Evolutionary conservation across 352 stramenopile genomes (phyloP), one percentile per base, ranked within the genome.

Genomic region (Globisporangium paroecandrum): DNA sequence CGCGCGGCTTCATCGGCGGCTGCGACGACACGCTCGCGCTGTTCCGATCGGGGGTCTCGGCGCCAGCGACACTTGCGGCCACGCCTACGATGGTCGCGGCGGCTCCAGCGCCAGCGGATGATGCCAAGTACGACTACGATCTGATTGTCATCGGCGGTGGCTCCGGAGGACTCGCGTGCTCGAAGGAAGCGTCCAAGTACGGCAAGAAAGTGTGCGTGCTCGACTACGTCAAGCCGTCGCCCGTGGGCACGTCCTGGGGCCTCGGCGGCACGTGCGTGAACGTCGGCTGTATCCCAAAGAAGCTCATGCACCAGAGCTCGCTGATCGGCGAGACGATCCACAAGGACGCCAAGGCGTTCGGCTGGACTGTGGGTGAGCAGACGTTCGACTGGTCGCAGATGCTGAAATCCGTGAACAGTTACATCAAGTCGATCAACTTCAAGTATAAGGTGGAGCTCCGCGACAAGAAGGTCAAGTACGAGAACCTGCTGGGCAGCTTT

Each of bases 221-320:
- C 41, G 98, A 99, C 81, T 99, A 98, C 77, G 97, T 95, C 66
- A 93, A 95, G 71, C 85, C 85, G 43, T 98, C 88, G 53, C 92
- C 93, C 1, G 80, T 85, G 22, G 90, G 90, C 34, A 97, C 89
- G 32, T 88, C 76, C 36, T 98, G 93, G 94, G 93, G 94, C 18
- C 85, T 98, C 36, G 94, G 94, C 43, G 97, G 98, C 57, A 99
- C 98, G 32, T 99, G 98, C 69, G 97, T 99, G 64, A 99, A 99
- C 76, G 97, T 99, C 5, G 98, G 98, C 20, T 99, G 98, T 70
- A 99, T 99, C 72, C 97, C 98, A 29, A 99, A 99, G 82, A 99
- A 99, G 77, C 82, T 99, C 15, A 99, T 99, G 92, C 97, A 99
- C 73, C 91, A 98, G 72, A 97, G 95, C 68, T 89, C 95, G 43